These are phyloP conservation scores for Pythium rishiriense DNA, from an alignment of 352 stramenopile species.

Conservation along the genomic window DNA sequence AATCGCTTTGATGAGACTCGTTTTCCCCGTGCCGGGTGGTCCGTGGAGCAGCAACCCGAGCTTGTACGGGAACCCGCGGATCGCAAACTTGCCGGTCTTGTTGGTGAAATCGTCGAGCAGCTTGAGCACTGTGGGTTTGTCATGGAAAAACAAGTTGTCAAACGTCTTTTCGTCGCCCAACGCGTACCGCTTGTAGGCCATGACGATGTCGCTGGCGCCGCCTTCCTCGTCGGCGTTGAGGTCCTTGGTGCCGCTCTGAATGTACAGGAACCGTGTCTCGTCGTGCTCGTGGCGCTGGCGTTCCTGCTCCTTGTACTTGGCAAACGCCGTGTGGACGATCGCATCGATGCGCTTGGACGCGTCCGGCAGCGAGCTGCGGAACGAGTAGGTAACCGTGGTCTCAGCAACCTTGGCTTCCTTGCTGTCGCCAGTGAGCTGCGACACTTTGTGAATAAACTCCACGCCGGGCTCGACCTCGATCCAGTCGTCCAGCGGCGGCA, in stretches of 20 bases:
- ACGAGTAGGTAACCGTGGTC: slow-evolving; percentile 28
- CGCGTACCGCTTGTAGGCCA: slow-evolving; percentile 61
- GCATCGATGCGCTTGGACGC: slow-evolving; percentile 37
- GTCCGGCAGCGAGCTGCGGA: slow-evolving; percentile 26
- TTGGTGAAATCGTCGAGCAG: slow-evolving; percentile 62
- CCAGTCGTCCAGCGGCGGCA: slow-evolving; percentile 30
- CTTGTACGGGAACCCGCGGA: slow-evolving; percentile 85
- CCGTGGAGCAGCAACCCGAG: slow-evolving; percentile 79
- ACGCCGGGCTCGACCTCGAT: slow-evolving; percentile 27
- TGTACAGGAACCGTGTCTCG: slow-evolving; percentile 43
- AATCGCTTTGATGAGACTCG: slow-evolving; percentile 83
- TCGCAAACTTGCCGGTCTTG: slow-evolving; percentile 74
- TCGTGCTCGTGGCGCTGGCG: slow-evolving; percentile 35
- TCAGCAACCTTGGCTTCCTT: slow-evolving; percentile 24
- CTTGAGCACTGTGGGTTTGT: slow-evolving; percentile 60
- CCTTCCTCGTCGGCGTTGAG: slow-evolving; percentile 5
- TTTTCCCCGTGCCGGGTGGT: slow-evolving; percentile 84
- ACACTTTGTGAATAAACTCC: slow-evolving; percentile 39
- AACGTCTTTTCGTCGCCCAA: slow-evolving; percentile 83
- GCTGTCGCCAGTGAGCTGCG: slow-evolving; percentile 18
- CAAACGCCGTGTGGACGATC: slow-evolving; percentile 36
- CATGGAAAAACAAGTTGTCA: slow-evolving; percentile 73
- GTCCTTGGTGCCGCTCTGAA: slow-evolving; percentile 28
- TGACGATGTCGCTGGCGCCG: no score
- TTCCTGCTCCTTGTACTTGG: slow-evolving; percentile 29